These are phyloP conservation scores for Alternaria brassicae DNA, from an alignment of 2,329 filamentous ascomycete genomes.

Conservation along the genomic window DNA sequence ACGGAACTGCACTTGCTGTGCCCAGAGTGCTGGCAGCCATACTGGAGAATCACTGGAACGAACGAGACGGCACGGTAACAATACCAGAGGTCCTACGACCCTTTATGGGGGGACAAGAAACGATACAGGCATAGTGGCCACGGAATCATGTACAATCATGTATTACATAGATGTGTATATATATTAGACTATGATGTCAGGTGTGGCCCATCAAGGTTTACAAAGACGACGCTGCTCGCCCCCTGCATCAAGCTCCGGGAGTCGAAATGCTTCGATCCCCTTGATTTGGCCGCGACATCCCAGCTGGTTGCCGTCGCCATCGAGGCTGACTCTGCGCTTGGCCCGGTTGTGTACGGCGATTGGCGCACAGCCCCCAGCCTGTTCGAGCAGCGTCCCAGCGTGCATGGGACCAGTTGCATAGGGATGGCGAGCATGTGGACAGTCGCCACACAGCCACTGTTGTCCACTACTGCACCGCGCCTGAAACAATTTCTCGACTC, in stretches of 20 bases:
- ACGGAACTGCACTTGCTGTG: conserved; percentile 91
- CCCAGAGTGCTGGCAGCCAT: conserved; percentile 88
- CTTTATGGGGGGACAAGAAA: conserved; percentile 73
- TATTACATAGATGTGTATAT: background rate
- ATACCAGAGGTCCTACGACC: conserved; percentile 80
- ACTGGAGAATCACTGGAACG: conserved; percentile 89
- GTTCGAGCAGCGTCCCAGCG: conserved; percentile 21
- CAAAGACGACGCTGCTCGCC: conserved; percentile 10
- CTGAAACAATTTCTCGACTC: conserved; percentile 38
- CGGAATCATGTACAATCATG: conserved; percentile 2
- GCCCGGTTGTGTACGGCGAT: conserved; percentile 39
- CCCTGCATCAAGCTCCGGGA: conserved; percentile 18
- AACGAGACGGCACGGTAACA: conserved; percentile 68
- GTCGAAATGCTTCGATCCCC: conserved; percentile 26
- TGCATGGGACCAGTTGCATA: conserved; percentile 32
- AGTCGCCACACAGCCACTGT: conserved; percentile 44
- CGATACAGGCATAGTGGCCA: conserved; percentile 38
- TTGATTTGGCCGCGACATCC: conserved; percentile 22
- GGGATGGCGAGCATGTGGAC: conserved; percentile 32
- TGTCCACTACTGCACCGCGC: conserved; percentile 24
- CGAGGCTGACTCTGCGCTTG: conserved; percentile 41
- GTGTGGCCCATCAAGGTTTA: conserved; percentile 5
- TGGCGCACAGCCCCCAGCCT: conserved; percentile 29
- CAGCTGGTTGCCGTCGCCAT: conserved; percentile 27
- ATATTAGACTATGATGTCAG: conserved; percentile 1